phyloP scores from a whole-genome alignment of 2,329 filamentous ascomycete genomes.

The Mycosphaerella sp. region DNA sequence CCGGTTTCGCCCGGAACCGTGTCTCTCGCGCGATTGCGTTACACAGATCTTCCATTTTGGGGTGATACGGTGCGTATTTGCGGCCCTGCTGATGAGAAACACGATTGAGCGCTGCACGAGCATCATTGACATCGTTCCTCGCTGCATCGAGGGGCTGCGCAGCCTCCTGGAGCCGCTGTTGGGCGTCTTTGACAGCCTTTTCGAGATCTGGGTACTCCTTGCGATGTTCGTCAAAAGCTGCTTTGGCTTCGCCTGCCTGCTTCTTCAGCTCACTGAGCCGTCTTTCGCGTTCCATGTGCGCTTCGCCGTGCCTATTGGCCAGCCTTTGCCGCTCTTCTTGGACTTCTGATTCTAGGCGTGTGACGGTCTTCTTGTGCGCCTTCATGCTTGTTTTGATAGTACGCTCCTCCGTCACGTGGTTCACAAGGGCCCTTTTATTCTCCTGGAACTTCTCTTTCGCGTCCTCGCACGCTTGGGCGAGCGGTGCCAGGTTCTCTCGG shows the following conservation, averaged over 20 bases:
- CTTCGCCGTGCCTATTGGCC: conserved; percentile 57
- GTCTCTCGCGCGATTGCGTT: conserved; percentile 61
- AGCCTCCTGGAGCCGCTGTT: conserved; percentile 30
- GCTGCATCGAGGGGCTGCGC: conserved; percentile 27
- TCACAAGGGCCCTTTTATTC: conserved; percentile 24
- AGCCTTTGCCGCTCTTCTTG: conserved; percentile 55
- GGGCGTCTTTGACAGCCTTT: conserved; percentile 32
- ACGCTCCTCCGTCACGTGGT: conserved; percentile 52
- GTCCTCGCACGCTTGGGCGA: conserved; percentile 44
- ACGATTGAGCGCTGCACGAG: neutral
- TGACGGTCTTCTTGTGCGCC: conserved; percentile 42
- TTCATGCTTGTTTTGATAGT: conserved; percentile 56
- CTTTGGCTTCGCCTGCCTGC: conserved; percentile 42
- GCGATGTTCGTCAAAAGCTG: conserved; percentile 38
- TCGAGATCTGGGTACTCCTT: conserved; percentile 33
- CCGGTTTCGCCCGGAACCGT: conserved; percentile 63
- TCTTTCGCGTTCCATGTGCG: conserved; percentile 54
- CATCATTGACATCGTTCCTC: neutral
- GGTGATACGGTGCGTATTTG: conserved; percentile 58
- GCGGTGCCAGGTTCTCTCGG: conserved; percentile 35
- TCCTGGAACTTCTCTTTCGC: conserved; percentile 49
- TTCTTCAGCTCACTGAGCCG: conserved; percentile 47
- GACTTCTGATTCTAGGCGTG: conserved; percentile 42
- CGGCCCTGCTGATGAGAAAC: conserved; percentile 48
- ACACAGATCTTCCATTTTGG: conserved; percentile 57